Base-by-base conservation (phyloP, 2,329 filamentous ascomycete genomes). In the Aspergillus fumigatiaffinis region DNA sequence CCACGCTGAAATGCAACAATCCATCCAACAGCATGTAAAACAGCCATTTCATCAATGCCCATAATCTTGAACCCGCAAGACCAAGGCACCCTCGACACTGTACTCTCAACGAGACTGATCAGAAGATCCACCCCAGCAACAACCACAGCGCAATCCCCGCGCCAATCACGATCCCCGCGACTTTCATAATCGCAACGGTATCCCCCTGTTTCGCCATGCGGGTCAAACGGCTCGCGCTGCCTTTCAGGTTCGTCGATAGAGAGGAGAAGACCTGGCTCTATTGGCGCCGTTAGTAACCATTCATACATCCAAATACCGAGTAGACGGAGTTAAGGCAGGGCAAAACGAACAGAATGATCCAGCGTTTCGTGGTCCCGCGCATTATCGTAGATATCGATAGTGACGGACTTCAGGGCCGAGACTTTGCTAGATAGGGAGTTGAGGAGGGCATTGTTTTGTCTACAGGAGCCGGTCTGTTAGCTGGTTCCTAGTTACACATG, bases 331-430 rank as follows among this genome's bases (percentile, higher is more conserved):
- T 41, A 47, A 25, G 23, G 35, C 48, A 51, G 50, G 50, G 32
- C 41, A 25, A 49, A 63, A 77, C 85, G 57, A 82, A 95, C 91
- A 42, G 90, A 93, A 69, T 86, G 87, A 76, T 99, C 91, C 65
- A 99, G 90, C 62, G 96, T 85, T 64, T 89, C 86, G 68, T 97
- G 93, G 67, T 90, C 86, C 57, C 91, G 86, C 51, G 94, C 94
- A 73, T 94, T 92, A 78, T 97, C 92, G 82, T 97, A 97, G 70
- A 99, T 99, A 79, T 99, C 92, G 63, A 97, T 86, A 46, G 94
- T 99, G 52, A 99, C 91, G 75, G 90, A 90, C 70, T 93, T 91
- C 62, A 99, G 84, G 53, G 92, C 91, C 20, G 90, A 90, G 55
- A 97, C 92, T 79, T 99, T 99, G 64, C 86, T 84, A 17, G 90